Evolutionary conservation across 2,329 filamentous ascomycete genomes (phyloP), one percentile per base, ranked within the genome.

Genomic region (Alternaria triticimaculans): DNA sequence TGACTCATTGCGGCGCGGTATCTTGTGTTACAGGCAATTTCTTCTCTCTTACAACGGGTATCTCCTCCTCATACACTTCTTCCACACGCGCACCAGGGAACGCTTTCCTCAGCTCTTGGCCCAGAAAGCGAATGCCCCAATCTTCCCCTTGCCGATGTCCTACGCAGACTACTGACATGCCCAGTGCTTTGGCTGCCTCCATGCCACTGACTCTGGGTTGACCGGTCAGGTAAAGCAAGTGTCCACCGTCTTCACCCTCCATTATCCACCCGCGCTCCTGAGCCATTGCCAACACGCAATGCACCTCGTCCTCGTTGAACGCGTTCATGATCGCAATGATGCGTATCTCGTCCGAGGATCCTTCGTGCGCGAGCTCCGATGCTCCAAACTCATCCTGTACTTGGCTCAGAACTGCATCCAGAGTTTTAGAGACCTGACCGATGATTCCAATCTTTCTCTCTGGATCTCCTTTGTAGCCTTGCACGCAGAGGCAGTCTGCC

Each of bases 261-360:
- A 26, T 51, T 21, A 77, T 63, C 76, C 76, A 78, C 1, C 68
- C 69, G 9, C 63, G 64, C 51, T 72, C 58, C 23, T 67, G 57
- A 8, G 75, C 72, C 46, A 72, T 66, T 9, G 76, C 72, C 1
- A 80, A 12, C 6, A 81, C 79, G 6, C 80, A 69, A 41, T 73
- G 58, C 2, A 82, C 76, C 56, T 80, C 78, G 4, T 78, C 75
- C 7, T 76, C 69, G 49, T 77, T 72, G 54, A 82, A 82, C 0
- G 80, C 80, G 55, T 81, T 82, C 80, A 82, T 82, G 33, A 81
- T 80, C 4, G 80, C 80, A 6, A 80, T 54, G 10, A 73, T 65
- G 18, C 54, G 60, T 26, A 74, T 72, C 37, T 77, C 72, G 8
- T 72, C 71, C 4, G 67, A 71, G 5, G 46, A 57, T 2, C 73